phyloP scores from a whole-genome alignment of 495 filamentous ascomycete species.

The Neurospora sp. region DNA sequence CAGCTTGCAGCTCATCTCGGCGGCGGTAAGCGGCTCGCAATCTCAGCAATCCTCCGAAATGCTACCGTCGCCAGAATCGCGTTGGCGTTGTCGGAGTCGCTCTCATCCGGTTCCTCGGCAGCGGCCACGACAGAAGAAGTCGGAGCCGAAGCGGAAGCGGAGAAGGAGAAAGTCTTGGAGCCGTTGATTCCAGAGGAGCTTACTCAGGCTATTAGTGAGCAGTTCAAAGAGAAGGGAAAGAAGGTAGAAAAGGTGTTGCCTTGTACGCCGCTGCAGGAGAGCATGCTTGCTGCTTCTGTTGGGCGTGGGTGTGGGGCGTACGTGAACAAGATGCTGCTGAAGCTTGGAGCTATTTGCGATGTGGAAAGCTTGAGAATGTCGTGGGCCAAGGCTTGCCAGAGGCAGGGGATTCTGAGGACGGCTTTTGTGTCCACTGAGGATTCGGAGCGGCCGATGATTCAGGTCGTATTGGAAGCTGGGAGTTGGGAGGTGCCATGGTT shows the following conservation, averaged over 20 bases:
- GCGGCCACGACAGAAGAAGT: background rate
- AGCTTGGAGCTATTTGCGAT: slow-evolving; percentile 4
- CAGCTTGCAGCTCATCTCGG: slow-evolving; percentile 32
- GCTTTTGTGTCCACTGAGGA: slow-evolving; percentile 47
- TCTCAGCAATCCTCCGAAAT: slow-evolving; percentile 55
- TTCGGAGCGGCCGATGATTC: slow-evolving; percentile 40
- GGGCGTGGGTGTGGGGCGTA: slow-evolving; percentile 26
- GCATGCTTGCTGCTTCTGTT: slow-evolving; percentile 54
- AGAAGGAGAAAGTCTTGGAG: background rate
- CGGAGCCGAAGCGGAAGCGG: background rate
- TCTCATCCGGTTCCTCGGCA: background rate
- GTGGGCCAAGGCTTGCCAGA: slow-evolving; percentile 40
- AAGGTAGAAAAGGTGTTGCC: slow-evolving; percentile 49
- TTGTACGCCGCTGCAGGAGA: slow-evolving; percentile 74
- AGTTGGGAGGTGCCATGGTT: slow-evolving; percentile 22
- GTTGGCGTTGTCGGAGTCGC: slow-evolving; percentile 10
- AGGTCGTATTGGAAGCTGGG: slow-evolving; percentile 39
- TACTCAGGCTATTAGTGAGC: slow-evolving; percentile 17
- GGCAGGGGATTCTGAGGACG: slow-evolving; percentile 57
- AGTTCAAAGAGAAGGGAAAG: slow-evolving; percentile 23
- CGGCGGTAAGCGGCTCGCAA: slow-evolving; percentile 32
- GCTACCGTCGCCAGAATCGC: slow-evolving; percentile 48
- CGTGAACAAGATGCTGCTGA: slow-evolving; percentile 34
- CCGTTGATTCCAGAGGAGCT: slow-evolving; percentile 28
- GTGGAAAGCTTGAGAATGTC: slow-evolving; percentile 12